A percentile compares a stretch with the other conserved stretches of the same genome.
Evolutionary conservation across 2,329 filamentous ascomycete genomes (phyloP).

Genomic region (Fusarium circinatum): DNA sequence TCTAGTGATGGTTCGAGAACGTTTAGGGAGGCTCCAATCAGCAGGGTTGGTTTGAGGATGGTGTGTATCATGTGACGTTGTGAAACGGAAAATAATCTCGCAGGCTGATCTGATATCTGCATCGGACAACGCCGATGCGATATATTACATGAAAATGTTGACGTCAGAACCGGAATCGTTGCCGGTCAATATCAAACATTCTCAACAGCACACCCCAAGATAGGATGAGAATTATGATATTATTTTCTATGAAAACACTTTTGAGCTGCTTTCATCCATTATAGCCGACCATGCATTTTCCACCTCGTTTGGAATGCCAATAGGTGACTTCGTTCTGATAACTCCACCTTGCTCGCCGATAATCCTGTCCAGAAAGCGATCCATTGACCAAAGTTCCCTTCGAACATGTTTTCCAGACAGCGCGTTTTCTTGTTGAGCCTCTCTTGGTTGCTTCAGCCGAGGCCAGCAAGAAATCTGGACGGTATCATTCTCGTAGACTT

Average conservation of each 20-base stretch:
- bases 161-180: neutral
- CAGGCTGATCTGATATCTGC: conserved; percentile 22
- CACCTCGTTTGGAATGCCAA: conserved; percentile 13
- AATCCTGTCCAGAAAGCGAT: conserved; percentile 11
- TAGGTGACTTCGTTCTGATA: neutral
- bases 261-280: neutral
- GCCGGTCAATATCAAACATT: neutral
- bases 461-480: neutral
- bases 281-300: conserved; percentile 28
- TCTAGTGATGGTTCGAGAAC: conserved; percentile 13
- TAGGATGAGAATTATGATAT: neutral
- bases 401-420: rapidly evolving
- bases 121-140: conserved; percentile 2
- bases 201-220: neutral
- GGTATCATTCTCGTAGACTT: rapidly evolving
- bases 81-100: neutral
- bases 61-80: conserved; percentile 23
- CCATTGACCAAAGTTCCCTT: conserved; percentile 20
- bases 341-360: neutral
- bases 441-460: rapidly evolving
- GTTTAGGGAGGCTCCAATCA: neutral
- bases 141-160: neutral
- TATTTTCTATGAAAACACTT: neutral
- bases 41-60: neutral
- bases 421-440: rapidly evolving